Evolutionary conservation across 345 rosid species (phyloP).

Genomic region (Aquilaria yunnanensis): DNA sequence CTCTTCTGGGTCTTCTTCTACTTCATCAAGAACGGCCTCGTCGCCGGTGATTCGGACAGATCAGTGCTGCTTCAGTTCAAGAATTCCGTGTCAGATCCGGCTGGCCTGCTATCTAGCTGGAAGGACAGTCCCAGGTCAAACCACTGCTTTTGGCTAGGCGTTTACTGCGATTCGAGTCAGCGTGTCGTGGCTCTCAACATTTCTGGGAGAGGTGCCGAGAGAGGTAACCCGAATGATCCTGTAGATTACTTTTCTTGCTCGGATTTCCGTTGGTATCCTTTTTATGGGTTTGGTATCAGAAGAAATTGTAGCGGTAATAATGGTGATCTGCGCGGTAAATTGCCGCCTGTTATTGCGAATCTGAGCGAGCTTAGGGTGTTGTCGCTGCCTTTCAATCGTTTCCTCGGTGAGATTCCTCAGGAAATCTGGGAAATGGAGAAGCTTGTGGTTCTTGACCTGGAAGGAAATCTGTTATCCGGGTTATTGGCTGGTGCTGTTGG

Average conservation of each 20-base stretch:
- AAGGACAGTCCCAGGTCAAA: slow-evolving; percentile 24
- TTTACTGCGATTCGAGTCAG: slow-evolving; percentile 48
- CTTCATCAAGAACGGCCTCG: slow-evolving; percentile 16
- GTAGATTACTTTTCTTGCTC: slow-evolving; percentile 37
- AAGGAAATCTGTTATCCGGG: slow-evolving; percentile 55
- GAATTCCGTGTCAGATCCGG: slow-evolving; percentile 52
- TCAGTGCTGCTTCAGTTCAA: slow-evolving; percentile 64
- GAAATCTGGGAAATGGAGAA: slow-evolving; percentile 77
- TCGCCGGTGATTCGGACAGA: slow-evolving; percentile 41
- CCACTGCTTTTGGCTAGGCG: slow-evolving; percentile 69
- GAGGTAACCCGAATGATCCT: slow-evolving; percentile 35
- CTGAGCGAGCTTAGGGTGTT: slow-evolving; percentile 64
- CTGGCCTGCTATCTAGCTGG: slow-evolving; percentile 66
- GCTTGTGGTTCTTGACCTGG: slow-evolving; percentile 86
- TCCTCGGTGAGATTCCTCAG: slow-evolving; percentile 54
- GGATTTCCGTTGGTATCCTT: slow-evolving; percentile 51
- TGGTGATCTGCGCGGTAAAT: slow-evolving; percentile 54
- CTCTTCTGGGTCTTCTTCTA: slow-evolving; percentile 24
- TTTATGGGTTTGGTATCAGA: slow-evolving; percentile 68
- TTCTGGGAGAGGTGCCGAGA: slow-evolving; percentile 38
- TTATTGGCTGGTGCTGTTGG: slow-evolving; percentile 39
- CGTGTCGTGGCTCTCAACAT: slow-evolving; percentile 73
- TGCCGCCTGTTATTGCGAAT: slow-evolving; percentile 42
- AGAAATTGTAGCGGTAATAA: slow-evolving; percentile 43
- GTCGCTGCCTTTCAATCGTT: slow-evolving; percentile 74